These are phyloP conservation scores for Metschnikowia anglica DNA, from an alignment of 805 yeast genomes.

Conservation along the genomic window DNA sequence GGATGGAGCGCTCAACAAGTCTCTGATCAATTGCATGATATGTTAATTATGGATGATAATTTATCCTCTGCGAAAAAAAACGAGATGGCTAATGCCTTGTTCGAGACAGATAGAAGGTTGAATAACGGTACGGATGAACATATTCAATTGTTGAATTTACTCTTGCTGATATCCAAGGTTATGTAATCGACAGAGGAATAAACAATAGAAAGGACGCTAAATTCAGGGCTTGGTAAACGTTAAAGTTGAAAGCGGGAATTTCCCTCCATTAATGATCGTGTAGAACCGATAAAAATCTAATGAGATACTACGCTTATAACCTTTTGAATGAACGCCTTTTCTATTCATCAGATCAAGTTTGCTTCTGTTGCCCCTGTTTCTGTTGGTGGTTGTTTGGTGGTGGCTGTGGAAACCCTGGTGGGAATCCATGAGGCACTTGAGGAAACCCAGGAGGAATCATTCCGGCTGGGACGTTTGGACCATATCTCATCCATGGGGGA, in stretches of 20 bases:
- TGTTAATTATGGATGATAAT: conserved; percentile 54
- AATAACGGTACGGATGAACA: conserved; percentile 89
- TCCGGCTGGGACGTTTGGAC: conserved; percentile 11
- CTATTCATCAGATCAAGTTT: background rate
- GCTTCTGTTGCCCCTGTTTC: conserved; percentile 15
- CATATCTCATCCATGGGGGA: conserved; percentile 20
- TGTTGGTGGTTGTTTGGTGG: conserved; percentile 14
- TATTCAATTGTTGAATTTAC: conserved; percentile 69
- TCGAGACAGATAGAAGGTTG: conserved; percentile 71
- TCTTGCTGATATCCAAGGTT: conserved; percentile 28
- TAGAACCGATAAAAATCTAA: too few species aligned
- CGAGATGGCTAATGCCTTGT: conserved; percentile 59
- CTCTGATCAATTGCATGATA: conserved; percentile 68
- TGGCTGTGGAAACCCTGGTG: conserved; percentile 13
- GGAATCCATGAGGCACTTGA: conserved; percentile 10
- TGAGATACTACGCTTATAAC: background rate
- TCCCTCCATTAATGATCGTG: too few species aligned
- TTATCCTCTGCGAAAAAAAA: conserved; percentile 58
- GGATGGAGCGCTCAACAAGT: conserved; percentile 84
- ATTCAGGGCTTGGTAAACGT: too few species aligned
- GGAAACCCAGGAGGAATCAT: conserved; percentile 7
- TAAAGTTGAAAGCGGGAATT: too few species aligned
- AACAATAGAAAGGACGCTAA: background rate
- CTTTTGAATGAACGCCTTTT: background rate
- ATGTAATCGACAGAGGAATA: background rate